phyloP scores from a whole-genome alignment of 257 asterid genomes.

The Eucommia ulmoides region DNA sequence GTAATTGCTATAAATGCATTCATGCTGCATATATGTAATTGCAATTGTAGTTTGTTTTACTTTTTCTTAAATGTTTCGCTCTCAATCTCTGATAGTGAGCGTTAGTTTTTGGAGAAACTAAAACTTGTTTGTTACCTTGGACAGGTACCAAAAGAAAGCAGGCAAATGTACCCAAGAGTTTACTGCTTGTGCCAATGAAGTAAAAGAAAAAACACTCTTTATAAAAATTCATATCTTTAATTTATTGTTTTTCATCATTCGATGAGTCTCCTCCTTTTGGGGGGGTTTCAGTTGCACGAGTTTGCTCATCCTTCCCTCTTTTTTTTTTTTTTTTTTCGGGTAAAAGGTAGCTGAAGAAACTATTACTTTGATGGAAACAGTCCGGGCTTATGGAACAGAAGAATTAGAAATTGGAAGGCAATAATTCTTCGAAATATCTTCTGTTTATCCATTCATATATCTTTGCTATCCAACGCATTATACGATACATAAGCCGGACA shows the following conservation, averaged over 20 bases:
- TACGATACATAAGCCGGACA: no score
- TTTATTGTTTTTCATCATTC: not conserved
- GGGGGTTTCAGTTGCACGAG: slow-evolving; percentile 9
- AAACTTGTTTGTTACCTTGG: slow-evolving; percentile 7
- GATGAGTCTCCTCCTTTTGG: slow-evolving; percentile 8
- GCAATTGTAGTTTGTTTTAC: no score
- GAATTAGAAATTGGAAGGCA: slow-evolving; percentile 72
- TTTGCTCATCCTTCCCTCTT: not conserved
- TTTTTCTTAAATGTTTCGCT: no score
- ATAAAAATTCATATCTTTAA: not conserved
- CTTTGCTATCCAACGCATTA: not conserved
- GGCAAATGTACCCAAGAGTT: slow-evolving; percentile 81
- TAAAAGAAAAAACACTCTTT: slow-evolving; percentile 20
- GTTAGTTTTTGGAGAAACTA: not conserved
- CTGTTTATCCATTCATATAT: not conserved
- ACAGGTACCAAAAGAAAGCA: slow-evolving; percentile 72
- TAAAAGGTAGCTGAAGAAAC: slow-evolving; percentile 99
- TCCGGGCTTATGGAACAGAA: slow-evolving; percentile 91
- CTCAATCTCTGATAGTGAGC: slow-evolving; percentile 3
- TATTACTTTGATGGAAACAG: slow-evolving; percentile 86
- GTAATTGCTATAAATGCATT: no score
- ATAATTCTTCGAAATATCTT: not conserved
- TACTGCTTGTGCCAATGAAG: slow-evolving; percentile 92
- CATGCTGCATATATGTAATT: no score
- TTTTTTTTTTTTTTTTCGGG: slow-evolving; percentile 15